Conservation (phyloP, 805 yeast species). For the Wickerhamiella spandovensis region DNA sequence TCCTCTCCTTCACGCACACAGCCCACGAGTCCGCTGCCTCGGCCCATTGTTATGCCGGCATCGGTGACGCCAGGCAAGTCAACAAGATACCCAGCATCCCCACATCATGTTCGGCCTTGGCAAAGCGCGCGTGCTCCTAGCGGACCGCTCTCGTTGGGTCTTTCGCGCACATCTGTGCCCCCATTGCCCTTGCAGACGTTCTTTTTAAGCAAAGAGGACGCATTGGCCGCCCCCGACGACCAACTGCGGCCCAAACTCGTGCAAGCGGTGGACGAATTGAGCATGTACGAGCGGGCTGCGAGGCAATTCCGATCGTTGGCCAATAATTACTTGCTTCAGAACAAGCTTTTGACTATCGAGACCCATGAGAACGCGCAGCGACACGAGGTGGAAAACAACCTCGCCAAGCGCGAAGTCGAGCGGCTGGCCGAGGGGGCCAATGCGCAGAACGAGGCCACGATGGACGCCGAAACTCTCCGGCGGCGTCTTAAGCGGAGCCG, state of each 20-base stretch:
- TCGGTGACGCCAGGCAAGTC: not conserved
- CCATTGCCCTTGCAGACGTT: slow-evolving; percentile 17
- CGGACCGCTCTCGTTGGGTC: not conserved
- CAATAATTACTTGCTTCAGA: slow-evolving; percentile 22
- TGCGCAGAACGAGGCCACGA: slow-evolving; percentile 24
- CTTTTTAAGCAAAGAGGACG: slow-evolving; percentile 13
- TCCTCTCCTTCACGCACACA: not conserved
- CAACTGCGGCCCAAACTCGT: slow-evolving; percentile 8
- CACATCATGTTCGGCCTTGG: slow-evolving; percentile 1
- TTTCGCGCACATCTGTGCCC: slow-evolving; percentile 6
- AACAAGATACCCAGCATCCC: not conserved
- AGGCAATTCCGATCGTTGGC: slow-evolving; percentile 18
- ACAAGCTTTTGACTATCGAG: slow-evolving; percentile 31
- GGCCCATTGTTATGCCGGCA: not conserved
- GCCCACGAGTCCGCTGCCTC: not conserved
- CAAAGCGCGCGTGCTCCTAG: not conserved
- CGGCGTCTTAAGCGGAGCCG: slow-evolving; percentile 30
- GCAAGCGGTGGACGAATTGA: slow-evolving; percentile 16
- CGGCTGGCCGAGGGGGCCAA: slow-evolving; percentile 28
- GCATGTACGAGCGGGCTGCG: slow-evolving; percentile 14
- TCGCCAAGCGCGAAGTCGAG: slow-evolving; percentile 36
- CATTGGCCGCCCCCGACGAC: slow-evolving; percentile 7
- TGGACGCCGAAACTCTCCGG: slow-evolving; percentile 26
- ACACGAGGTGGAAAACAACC: slow-evolving; percentile 33
- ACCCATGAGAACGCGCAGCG: slow-evolving; percentile 33